Percentiles rank a stretch among this genome's conserved stretches.
Evolutionary conservation across 1,284 basidiomycete species (phyloP).

Genomic region (Entoloma clypeatum): DNA sequence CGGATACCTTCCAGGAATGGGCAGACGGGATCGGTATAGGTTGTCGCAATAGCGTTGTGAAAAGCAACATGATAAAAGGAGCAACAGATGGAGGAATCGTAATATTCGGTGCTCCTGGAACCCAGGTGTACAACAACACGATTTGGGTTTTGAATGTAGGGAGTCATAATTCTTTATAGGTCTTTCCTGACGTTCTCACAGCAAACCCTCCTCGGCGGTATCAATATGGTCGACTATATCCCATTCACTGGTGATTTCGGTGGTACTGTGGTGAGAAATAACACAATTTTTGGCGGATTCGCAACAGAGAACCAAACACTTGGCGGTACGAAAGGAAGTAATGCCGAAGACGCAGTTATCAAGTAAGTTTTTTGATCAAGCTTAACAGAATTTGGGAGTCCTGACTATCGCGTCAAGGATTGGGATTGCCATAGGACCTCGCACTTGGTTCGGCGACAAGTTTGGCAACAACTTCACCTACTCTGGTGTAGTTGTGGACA

Average conservation of each 20-base stretch:
- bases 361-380: slow-evolving; percentile 44
- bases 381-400: slow-evolving; percentile 7
- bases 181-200: slow-evolving; percentile 23
- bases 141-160: slow-evolving; percentile 67
- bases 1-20: slow-evolving; percentile 67
- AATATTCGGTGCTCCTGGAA: slow-evolving; percentile 78
- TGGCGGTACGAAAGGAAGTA: slow-evolving; percentile 48
- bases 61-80: slow-evolving; percentile 69
- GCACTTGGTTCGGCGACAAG: slow-evolving; percentile 69
- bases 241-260: slow-evolving; percentile 75
- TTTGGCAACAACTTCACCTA: slow-evolving; percentile 58
- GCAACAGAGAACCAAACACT: slow-evolving; percentile 43
- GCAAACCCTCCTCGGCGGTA: slow-evolving; percentile 73
- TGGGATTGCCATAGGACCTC: slow-evolving; percentile 74
- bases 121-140: slow-evolving; percentile 62
- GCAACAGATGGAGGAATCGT: slow-evolving; percentile 85
- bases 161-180: slow-evolving; percentile 1
- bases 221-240: slow-evolving; percentile 76
- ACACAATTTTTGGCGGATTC: slow-evolving; percentile 68
- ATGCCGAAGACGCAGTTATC: slow-evolving; percentile 58
- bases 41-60: slow-evolving; percentile 63
- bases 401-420: slow-evolving; percentile 42
- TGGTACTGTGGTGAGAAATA: slow-evolving; percentile 66
- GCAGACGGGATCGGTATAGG: slow-evolving; percentile 82
- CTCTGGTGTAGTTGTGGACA: slow-evolving; percentile 61